These are phyloP conservation scores for Vigna reflexopilosa DNA, from an alignment of 306 rosid genomes.

Conservation along the genomic window DNA sequence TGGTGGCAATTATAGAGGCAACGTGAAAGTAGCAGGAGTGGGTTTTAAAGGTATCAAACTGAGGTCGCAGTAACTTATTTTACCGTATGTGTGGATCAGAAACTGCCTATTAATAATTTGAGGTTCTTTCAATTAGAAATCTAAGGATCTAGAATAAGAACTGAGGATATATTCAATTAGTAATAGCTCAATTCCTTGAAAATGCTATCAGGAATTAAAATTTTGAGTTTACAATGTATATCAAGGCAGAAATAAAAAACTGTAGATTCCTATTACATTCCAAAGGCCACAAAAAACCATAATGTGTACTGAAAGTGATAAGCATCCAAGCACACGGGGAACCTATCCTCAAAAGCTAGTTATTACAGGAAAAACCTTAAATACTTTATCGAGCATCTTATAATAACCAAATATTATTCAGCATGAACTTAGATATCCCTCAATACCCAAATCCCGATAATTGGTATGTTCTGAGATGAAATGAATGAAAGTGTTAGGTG, in stretches of 20 bases:
- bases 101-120: neutral
- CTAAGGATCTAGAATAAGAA: neutral
- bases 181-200: conserved; percentile 6
- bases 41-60: conserved; percentile 1
- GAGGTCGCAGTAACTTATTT: neutral
- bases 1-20: neutral
- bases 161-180: neutral
- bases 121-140: neutral
- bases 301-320: neutral
- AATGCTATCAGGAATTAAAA: conserved; percentile 5
- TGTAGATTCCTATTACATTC: neutral
- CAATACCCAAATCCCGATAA: too few relatives aligned
- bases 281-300: neutral
- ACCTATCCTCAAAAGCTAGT: too few relatives aligned
- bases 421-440: too few relatives aligned
- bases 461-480: conserved; percentile 3
- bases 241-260: conserved; percentile 23
- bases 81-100: conserved; percentile 18
- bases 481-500: neutral
- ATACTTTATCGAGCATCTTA: too few relatives aligned
- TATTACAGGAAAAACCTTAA: too few relatives aligned
- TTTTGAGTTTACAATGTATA: neutral
- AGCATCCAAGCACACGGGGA: too few relatives aligned
- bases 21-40: neutral
- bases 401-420: too few relatives aligned